Conservation (phyloP, 257 asterid genomes). For the Ocimum tenuiflorum region DNA sequence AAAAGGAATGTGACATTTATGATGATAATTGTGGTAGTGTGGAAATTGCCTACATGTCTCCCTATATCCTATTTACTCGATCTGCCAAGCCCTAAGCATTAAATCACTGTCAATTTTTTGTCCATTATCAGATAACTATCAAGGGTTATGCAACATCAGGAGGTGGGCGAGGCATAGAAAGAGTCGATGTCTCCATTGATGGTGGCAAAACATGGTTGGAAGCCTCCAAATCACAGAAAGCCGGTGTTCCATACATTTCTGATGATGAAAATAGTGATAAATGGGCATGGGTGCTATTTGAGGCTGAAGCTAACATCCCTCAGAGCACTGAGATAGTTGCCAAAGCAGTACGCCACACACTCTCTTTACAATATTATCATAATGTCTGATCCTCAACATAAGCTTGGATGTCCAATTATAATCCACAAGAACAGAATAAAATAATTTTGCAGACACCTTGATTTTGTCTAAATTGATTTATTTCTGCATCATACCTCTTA, state of each 20-base stretch:
- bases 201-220: constrained; percentile 75
- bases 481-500: too few relatives aligned
- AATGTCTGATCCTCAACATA: too few relatives aligned
- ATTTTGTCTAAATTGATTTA: not conserved
- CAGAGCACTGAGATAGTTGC: constrained; percentile 58
- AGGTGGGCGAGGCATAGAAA: constrained; percentile 79
- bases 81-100: not conserved
- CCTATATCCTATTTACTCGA: not conserved
- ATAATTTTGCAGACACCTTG: too few relatives aligned
- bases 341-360: constrained; percentile 81
- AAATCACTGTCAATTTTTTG: constrained; percentile 9
- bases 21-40: too few relatives aligned
- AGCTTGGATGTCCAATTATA: too few relatives aligned
- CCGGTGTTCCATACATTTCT: constrained; percentile 48
- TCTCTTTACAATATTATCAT: too few relatives aligned
- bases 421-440: too few relatives aligned
- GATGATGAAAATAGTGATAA: constrained; percentile 52
- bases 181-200: constrained; percentile 23
- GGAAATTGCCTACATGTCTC: not conserved
- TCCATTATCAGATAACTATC: constrained; percentile 47
- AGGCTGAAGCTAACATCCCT: constrained; percentile 50
- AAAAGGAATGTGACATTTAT: too few relatives aligned
- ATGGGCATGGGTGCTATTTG: constrained; percentile 86
- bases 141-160: constrained; percentile 96
- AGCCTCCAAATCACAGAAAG: constrained; percentile 59